Evolutionary conservation across 805 yeast species (phyloP), one percentile per base, ranked within the genome.

Genomic region (Saccharomycopsis capsularis): DNA sequence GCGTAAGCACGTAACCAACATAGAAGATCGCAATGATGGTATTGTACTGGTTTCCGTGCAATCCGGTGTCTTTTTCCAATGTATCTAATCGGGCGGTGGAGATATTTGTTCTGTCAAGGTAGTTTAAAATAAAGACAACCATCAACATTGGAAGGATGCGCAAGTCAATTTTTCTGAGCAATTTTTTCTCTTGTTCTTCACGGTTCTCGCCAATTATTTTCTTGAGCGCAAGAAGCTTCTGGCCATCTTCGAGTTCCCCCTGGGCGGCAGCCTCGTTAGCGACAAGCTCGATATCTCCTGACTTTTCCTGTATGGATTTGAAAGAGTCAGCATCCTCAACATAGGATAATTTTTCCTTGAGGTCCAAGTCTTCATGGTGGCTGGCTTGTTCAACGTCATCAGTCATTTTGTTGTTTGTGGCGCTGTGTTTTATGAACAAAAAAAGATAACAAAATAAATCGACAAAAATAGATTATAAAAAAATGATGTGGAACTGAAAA

Each of bases 1-100:
- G 77, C 65, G 70, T 69, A 46, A 67, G 56, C 51, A 74, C 72
- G 54, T 74, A 74, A 37, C 77, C 76, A 53, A 75, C 70, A 34
- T 25, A 50, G 48, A 59, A 69, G 40, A 77, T 68, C n/a, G 79
- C 70, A 49, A 77, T 72, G 60, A 72, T 68, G 3, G 75, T 73
- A 56, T 76, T 75, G 52, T 72, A 74, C 55, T 74, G 69, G 37
- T 58, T 59, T 5, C 76, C 76, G 3, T 59, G 53, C 38, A 74
- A 61, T 1, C 65, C 64, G 44, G 74, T 59, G 49, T 74, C 78
- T 7, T 67, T 65, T 57, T 74, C 78, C 24, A 74, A 57, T 1
- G 74, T 74, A 46, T 75, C 78, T 24, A 74, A 60, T 55, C 78
- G 62, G 1, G 78, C 78, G 48, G 70, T 62, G 2, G 78, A 76